phyloP scores from a whole-genome alignment of 192 early-diverging fungal genomes.

The Coemansia sp. region DNA sequence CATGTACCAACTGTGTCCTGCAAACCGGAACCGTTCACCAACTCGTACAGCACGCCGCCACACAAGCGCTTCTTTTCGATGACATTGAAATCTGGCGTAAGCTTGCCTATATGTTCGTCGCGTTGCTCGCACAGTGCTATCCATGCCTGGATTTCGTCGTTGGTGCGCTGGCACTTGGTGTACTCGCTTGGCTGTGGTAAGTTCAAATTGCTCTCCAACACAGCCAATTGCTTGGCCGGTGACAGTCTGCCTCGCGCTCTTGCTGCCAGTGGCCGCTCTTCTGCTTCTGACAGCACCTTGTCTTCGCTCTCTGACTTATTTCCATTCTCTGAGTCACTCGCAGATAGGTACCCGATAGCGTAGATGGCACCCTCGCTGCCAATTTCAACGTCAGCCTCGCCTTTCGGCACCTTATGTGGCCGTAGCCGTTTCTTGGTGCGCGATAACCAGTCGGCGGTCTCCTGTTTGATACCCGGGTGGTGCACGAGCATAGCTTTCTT shows the following conservation, averaged over 20 bases:
- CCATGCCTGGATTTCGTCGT: conserved; percentile 8
- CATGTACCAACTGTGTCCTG: neutral
- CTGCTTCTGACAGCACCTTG: too few relatives aligned
- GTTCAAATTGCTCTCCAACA: neutral
- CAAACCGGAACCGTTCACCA: neutral
- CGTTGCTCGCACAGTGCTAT: neutral
- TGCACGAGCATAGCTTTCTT: conserved; percentile 17
- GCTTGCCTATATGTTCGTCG: neutral
- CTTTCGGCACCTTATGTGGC: neutral
- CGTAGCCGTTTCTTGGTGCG: neutral
- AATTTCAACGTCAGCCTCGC: neutral
- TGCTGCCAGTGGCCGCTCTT: too few relatives aligned
- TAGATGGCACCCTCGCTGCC: conserved; percentile 4
- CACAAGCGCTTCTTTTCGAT: neutral
- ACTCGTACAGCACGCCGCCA: neutral
- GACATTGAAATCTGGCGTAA: conserved; percentile 6
- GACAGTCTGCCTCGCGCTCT: neutral
- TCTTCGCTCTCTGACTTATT: neutral
- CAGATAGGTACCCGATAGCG: conserved; percentile 1
- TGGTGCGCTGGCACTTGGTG: neutral
- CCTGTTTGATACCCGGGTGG: neutral
- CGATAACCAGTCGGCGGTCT: conserved; percentile 22
- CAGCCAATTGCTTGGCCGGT: neutral
- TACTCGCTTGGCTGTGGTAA: neutral
- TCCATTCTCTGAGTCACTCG: neutral